phyloP scores from a whole-genome alignment of 1,139 yeast species.

The Zhuliangozyma blackwelliae region DNA sequence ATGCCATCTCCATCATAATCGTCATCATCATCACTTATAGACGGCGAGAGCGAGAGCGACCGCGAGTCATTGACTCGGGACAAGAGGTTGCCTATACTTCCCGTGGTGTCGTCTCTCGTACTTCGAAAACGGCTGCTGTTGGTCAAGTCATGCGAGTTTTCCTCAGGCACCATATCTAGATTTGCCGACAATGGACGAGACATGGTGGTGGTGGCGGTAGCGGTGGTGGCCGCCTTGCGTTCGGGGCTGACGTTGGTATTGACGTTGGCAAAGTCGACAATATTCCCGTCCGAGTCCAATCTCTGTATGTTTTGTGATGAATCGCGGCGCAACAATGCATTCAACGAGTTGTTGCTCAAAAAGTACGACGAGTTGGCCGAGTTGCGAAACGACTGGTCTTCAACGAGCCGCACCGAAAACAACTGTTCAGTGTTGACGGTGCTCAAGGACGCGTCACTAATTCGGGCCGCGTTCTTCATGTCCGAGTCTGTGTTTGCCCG shows the following conservation, averaged over 20 bases:
- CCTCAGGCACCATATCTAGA: slow-evolving; percentile 31
- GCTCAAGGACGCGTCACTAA: slow-evolving; percentile 68
- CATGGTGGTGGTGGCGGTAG: slow-evolving; percentile 13
- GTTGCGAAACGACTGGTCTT: slow-evolving; percentile 45
- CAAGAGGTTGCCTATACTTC: slow-evolving; percentile 20
- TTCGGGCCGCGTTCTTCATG: slow-evolving; percentile 21
- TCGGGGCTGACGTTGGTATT: slow-evolving; percentile 6
- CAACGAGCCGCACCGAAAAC: slow-evolving; percentile 73
- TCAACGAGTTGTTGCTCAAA: slow-evolving; percentile 28
- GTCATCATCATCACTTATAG: not conserved
- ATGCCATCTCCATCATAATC: slow-evolving; percentile 2
- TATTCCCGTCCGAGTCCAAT: slow-evolving; percentile 53
- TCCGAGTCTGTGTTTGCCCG: slow-evolving; percentile 45
- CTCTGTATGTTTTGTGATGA: slow-evolving; percentile 42
- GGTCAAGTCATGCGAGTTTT: slow-evolving; percentile 15
- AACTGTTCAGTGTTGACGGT: slow-evolving; percentile 86
- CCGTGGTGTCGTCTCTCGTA: slow-evolving; percentile 12
- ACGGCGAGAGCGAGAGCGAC: not conserved
- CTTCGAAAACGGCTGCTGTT: not conserved
- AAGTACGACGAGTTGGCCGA: slow-evolving; percentile 27
- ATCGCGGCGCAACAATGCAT: slow-evolving; percentile 26
- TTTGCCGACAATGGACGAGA: slow-evolving; percentile 19
- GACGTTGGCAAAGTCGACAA: slow-evolving; percentile 22
- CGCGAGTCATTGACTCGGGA: slow-evolving; percentile 16
- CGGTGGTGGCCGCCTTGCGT: slow-evolving; percentile 10